These are phyloP conservation scores for Lagenidium giganteum DNA, from an alignment of 352 stramenopile genomes.

Conservation along the genomic window DNA sequence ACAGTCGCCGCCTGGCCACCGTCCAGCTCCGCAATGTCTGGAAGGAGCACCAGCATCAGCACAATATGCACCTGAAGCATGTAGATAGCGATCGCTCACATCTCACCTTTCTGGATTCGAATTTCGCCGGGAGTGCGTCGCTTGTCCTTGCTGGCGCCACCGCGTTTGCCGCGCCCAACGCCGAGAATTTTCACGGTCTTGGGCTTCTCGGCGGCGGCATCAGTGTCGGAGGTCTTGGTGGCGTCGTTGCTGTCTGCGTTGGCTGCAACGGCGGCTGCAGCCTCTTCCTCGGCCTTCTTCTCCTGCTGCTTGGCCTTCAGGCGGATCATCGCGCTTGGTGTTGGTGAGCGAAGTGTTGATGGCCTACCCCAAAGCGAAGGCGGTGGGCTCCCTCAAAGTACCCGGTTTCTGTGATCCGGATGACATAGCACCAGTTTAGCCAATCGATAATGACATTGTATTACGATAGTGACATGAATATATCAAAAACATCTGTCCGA, in stretches of 20 bases:
- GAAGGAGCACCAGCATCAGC: constrained; percentile 2
- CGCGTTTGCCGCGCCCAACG: constrained; percentile 72
- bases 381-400: too few species aligned
- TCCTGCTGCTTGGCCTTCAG: constrained; percentile 84
- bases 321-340: constrained; percentile 83
- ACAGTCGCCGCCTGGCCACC: constrained; percentile 95
- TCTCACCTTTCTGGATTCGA: constrained; percentile 97
- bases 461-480: too few species aligned
- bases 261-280: constrained; percentile 13
- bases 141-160: constrained; percentile 73
- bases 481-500: too few species aligned
- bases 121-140: constrained; percentile 96
- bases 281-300: constrained; percentile 79
- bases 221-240: constrained; percentile 7
- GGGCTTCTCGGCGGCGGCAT: constrained; percentile 30
- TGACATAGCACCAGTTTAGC: too few species aligned
- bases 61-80: not conserved
- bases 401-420: too few species aligned
- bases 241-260: constrained; percentile 7
- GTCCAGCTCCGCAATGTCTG: constrained; percentile 98
- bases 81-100: not conserved
- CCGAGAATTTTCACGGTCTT: constrained; percentile 83
- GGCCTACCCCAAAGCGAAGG: too few species aligned
- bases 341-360: too few species aligned
- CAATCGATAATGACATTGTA: too few species aligned